Evolutionary conservation across 2,329 filamentous ascomycete genomes (phyloP).

Genomic region (Colletotrichum sp.): DNA sequence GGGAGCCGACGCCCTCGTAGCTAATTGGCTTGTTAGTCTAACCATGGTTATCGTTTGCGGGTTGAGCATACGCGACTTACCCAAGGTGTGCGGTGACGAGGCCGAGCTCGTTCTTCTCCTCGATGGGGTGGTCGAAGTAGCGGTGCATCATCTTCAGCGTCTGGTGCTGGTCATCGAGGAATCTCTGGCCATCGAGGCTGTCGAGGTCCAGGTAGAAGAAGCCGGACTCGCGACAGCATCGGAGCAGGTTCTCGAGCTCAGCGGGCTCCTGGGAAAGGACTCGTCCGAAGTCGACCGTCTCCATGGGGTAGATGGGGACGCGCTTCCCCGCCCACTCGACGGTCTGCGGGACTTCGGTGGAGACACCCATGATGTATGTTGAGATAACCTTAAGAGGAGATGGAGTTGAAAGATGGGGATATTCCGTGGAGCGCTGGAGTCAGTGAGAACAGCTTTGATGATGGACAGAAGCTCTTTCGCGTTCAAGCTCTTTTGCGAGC

Average conservation of each 20-base stretch:
- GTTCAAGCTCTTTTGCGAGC: not conserved
- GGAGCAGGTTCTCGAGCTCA: constrained; percentile 57
- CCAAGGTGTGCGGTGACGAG: constrained; percentile 59
- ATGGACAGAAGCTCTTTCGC: not conserved
- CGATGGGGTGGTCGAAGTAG: constrained; percentile 58
- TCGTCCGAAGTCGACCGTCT: constrained; percentile 56
- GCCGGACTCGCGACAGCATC: constrained; percentile 54
- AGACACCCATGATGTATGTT: constrained; percentile 13
- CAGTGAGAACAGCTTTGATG: not conserved
- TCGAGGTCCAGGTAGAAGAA: constrained; percentile 63
- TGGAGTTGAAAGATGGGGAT: not conserved
- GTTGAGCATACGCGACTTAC: constrained; percentile 28
- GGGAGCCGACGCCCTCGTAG: constrained; percentile 55
- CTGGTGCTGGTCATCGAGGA: constrained; percentile 57
- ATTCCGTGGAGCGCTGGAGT: not conserved
- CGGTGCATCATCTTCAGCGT: constrained; percentile 59
- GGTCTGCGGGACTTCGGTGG: constrained; percentile 38
- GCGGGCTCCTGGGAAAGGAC: constrained; percentile 59
- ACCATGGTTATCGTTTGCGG: too few species aligned
- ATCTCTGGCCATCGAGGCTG: constrained; percentile 56
- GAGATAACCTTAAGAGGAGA: not conserved
- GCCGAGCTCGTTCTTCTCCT: constrained; percentile 62
- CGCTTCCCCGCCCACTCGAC: constrained; percentile 54
- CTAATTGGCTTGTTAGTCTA: constrained; percentile 25
- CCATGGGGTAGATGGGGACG: constrained; percentile 56